phyloP scores from a whole-genome alignment of 495 filamentous ascomycete species.

The Cudoniella acicularis region DNA sequence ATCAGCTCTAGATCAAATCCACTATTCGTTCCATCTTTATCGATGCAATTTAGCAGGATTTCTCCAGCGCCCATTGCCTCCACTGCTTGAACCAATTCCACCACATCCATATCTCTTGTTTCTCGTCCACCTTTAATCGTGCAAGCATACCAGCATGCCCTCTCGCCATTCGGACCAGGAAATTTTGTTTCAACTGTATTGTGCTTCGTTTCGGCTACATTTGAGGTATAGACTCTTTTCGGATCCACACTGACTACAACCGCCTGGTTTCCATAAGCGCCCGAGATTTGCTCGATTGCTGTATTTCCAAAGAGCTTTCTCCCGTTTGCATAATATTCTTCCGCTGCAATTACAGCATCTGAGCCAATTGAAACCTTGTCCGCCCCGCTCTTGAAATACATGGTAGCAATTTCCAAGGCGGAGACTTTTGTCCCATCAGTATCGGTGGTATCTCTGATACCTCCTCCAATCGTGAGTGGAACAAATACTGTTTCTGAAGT shows the following conservation, averaged over 20 bases:
- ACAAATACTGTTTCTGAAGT: slow-evolving; percentile 94
- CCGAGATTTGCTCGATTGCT: slow-evolving; percentile 90
- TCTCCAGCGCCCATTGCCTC: slow-evolving; percentile 96
- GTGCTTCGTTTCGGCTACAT: slow-evolving; percentile 68
- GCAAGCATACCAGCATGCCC: slow-evolving; percentile 94
- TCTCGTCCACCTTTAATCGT: slow-evolving; percentile 95
- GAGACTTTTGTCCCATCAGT: slow-evolving; percentile 81
- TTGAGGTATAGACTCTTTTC: slow-evolving; percentile 79
- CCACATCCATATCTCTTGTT: slow-evolving; percentile 83
- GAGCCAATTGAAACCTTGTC: slow-evolving; percentile 98
- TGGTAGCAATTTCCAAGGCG: slow-evolving; percentile 86
- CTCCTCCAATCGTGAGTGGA: slow-evolving; percentile 92
- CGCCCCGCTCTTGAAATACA: slow-evolving; percentile 98
- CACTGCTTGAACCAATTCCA: slow-evolving; percentile 80
- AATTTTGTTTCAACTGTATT: slow-evolving; percentile 68
- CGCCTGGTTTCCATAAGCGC: slow-evolving; percentile 93
- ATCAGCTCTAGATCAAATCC: slow-evolving; percentile 96
- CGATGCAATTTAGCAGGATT: slow-evolving; percentile 94
- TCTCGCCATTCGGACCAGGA: slow-evolving; percentile 72
- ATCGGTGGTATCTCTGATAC: slow-evolving; percentile 87
- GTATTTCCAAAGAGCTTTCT: slow-evolving; percentile 71
- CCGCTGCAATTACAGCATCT: slow-evolving; percentile 87
- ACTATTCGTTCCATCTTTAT: slow-evolving; percentile 91
- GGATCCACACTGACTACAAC: slow-evolving; percentile 96
- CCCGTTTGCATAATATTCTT: slow-evolving; percentile 73